Base-by-base conservation (phyloP, 352 stramenopile genomes). In the Phytopythium oedochilum region DNA sequence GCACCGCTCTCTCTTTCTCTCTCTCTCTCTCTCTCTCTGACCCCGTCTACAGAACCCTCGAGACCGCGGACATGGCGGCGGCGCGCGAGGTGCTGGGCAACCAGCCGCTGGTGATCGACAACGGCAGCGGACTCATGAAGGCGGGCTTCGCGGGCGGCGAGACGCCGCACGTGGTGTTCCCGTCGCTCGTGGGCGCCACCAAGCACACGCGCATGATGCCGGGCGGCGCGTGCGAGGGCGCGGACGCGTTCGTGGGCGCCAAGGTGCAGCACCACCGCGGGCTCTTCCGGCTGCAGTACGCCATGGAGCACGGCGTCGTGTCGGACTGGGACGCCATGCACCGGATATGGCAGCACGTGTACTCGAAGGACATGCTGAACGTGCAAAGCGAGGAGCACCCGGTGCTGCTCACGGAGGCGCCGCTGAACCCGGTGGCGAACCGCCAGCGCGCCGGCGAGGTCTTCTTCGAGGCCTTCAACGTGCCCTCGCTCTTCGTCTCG, bases 281-380 rank as follows among this genome's bases (percentile, higher is more conserved):
- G 18, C 66, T 93, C 48, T 93, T 93, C 66, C 78, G 70, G 53
- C 86, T 93, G 56, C 78, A 89, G 55, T 86, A 93, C 61, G 83
- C 83, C 49, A 92, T 96, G 79, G 78, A 95, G 66, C 83, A 92
- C 52, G 89, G 89, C 44, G 68, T 96, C 5, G 77, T 96, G 40
- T 83, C 71, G 45, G 78, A 96, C 71, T 94, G 83, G 81, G 87
- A 79, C 51, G 71, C 66, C 42, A 94, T 97, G 85, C 83, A 96
- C 52, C 83, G 83, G 48, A 87, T 97, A 61, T 90, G 88, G 87
- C 73, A 96, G 63, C 86, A 96, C 61, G 72, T 96, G 20, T 95
- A 94, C 68, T 87, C 86, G 25, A 92, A 92, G 64, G 83, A 94
- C 48, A 89, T 89, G 83, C 78, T 93, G 40, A 88, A 91, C 62